phyloP scores from a whole-genome alignment of 768 basidiomycete genomes.

The Russula sp. region DNA sequence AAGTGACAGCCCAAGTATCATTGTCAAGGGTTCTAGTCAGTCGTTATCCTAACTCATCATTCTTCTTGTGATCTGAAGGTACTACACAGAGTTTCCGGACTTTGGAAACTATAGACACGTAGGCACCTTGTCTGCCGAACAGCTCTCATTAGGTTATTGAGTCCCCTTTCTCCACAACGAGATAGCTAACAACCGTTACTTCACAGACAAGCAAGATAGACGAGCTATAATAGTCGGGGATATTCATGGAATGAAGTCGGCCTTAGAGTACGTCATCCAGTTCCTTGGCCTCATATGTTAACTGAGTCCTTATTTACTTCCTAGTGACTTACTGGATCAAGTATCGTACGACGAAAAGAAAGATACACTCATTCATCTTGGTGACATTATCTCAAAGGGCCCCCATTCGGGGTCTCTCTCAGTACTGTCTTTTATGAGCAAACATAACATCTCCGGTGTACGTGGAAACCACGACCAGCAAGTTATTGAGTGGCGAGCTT shows the following conservation, averaged over 20 bases:
- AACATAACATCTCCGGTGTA: slow-evolving; percentile 68
- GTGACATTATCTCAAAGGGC: slow-evolving; percentile 79
- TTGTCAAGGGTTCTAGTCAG: slow-evolving; percentile 18
- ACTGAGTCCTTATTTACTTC: slow-evolving; percentile 14
- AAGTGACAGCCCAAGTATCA: slow-evolving; percentile 20
- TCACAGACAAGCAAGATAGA: slow-evolving; percentile 47
- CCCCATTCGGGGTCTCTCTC: slow-evolving; percentile 55
- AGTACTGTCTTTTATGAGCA: slow-evolving; percentile 62
- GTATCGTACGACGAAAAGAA: slow-evolving; percentile 55
- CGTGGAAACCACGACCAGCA: slow-evolving; percentile 94
- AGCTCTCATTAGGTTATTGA: slow-evolving; percentile 55
- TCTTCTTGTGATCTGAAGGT: neutral
- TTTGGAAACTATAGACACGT: slow-evolving; percentile 50
- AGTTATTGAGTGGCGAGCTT: slow-evolving; percentile 84
- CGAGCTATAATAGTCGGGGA: slow-evolving; percentile 83
- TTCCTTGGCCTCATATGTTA: neutral
- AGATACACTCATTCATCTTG: slow-evolving; percentile 77
- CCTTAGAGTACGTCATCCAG: slow-evolving; percentile 54
- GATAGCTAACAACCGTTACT: neutral
- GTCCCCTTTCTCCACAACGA: neutral
- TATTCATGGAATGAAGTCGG: slow-evolving; percentile 75
- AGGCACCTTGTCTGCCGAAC: slow-evolving; percentile 43
- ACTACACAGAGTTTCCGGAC: slow-evolving; percentile 47
- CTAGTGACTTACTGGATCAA: slow-evolving; percentile 59
- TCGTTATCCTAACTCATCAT: neutral